Base-by-base conservation (phyloP, 352 stramenopile genomes). In the Globisporangium perplexum region DNA sequence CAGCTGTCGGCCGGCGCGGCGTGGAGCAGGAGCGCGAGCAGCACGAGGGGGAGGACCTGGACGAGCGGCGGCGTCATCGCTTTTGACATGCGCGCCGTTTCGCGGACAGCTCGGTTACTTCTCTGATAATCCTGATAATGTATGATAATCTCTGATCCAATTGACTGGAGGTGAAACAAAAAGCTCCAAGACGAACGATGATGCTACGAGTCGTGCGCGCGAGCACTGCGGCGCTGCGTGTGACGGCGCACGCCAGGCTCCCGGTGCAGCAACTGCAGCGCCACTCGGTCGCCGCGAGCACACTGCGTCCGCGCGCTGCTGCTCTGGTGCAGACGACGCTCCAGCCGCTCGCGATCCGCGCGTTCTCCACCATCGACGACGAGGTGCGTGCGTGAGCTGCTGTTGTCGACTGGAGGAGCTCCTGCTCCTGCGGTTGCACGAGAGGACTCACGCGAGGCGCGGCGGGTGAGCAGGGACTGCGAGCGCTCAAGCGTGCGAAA, bases 401-500 rank as follows among this genome's bases (percentile, higher is more conserved):
- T 15, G 28, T 24, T 20, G 41, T 43, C 1, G 41, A 57, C 30
- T n/a, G 28, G 28, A 56, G 50, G 31, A 44, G 17, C 12, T 58
- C 30, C 22, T 52, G 11, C 10, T n/a, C 20, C 2, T 39, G 17
- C 14, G 24, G 12, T 20, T 20, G 31, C 17, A 11, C 23, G 15
- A 26, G 41, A 28, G 17, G n/a, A 46, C 23, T 46, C 20, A 46
- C 41, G 8, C 41, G 26, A 30, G 26, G n/a, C 20, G 12, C 3
- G 0, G 39, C 24, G 22, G 18, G 1, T 36, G 28, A 15, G 7
- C 28, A 85, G 74, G 70, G 69, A 0, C 57, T 68, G 20, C 45
- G 74, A n/a, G 72, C 74, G 17, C 70, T 88, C 18, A 62, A 84
- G 53, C 75, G 78, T 56, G 81, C 77, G 10, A 83, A 85, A 33